Percentiles rank a stretch among this genome's conserved stretches.
Evolutionary conservation across 805 yeast species (phyloP).

Genomic region (Yamadazyma kitorensis): DNA sequence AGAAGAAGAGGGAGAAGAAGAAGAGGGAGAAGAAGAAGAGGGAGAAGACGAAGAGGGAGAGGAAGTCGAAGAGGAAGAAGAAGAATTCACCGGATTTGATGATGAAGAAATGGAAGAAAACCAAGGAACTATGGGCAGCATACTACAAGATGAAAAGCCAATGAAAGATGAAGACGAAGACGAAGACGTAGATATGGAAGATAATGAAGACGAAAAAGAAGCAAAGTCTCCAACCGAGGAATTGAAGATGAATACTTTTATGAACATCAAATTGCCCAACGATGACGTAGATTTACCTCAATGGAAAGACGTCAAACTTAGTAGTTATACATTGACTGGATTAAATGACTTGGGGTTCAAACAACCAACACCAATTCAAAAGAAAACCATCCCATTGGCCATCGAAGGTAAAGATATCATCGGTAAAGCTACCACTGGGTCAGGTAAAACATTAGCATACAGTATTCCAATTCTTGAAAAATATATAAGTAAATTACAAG

Average conservation of each 20-base stretch:
- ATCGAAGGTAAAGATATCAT: constrained; percentile 74
- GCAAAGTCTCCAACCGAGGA: constrained; percentile 5
- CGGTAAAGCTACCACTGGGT: constrained; percentile 97
- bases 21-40: constrained; percentile 16
- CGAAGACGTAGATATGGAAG: constrained; percentile 17
- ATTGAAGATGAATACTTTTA: constrained; percentile 22
- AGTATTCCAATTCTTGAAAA: constrained; percentile 88
- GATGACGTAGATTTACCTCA: constrained; percentile 52
- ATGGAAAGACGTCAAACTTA: constrained; percentile 56
- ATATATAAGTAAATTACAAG: constrained; percentile 31
- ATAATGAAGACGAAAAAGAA: constrained; percentile 17
- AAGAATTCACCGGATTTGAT: constrained; percentile 23
- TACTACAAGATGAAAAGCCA: constrained; percentile 15
- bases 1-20: constrained; percentile 18
- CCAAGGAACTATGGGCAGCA: too few relatives aligned
- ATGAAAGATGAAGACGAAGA: constrained; percentile 18
- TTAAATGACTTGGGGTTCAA: constrained; percentile 55
- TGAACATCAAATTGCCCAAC: constrained; percentile 26
- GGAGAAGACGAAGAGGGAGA: constrained; percentile 17
- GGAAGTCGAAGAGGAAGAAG: constrained; percentile 18
- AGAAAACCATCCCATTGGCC: constrained; percentile 69
- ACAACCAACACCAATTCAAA: constrained; percentile 84
- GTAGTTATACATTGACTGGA: constrained; percentile 60
- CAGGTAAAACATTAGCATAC: constrained; percentile 95
- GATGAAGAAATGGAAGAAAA: constrained; percentile 15